A percentile compares a stretch with the other conserved stretches of the same genome.
Evolutionary conservation across 2,329 filamentous ascomycete genomes (phyloP).

Genomic region (Fusarium bulbicola): DNA sequence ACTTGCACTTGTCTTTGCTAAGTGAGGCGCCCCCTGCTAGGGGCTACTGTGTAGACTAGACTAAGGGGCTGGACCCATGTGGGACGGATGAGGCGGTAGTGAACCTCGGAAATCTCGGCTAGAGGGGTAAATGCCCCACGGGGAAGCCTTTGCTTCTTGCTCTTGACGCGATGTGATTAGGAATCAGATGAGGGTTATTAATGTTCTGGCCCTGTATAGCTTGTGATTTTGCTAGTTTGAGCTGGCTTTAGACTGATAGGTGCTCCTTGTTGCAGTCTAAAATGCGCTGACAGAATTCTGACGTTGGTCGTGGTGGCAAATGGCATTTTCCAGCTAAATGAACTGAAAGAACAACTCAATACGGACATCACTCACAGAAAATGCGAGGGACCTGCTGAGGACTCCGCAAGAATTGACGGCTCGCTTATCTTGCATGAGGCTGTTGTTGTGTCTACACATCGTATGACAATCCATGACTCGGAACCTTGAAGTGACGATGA

Average conservation of each 20-base stretch:
- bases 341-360: background rate
- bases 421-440: background rate
- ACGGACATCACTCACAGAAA: too few species aligned
- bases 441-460: background rate
- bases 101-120: conserved; percentile 10
- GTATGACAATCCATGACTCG: background rate
- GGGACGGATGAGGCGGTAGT: background rate
- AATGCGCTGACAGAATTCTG: background rate
- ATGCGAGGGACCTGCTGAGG: background rate
- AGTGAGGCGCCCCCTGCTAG: background rate
- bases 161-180: background rate
- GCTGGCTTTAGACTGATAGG: background rate
- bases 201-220: rapidly evolving
- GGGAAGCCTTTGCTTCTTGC: background rate
- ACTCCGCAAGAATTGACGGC: background rate
- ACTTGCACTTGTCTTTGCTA: background rate
- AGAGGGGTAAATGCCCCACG: background rate
- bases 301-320: background rate
- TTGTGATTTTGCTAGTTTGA: background rate
- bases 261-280: background rate
- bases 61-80: conserved; percentile 1
- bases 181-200: background rate
- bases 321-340: background rate
- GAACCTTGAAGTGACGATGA: too few species aligned
- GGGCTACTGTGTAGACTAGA: background rate